Evolutionary conservation across 306 rosid species (phyloP), one percentile per base, ranked within the genome.

Genomic region (Luffa acutangula): DNA sequence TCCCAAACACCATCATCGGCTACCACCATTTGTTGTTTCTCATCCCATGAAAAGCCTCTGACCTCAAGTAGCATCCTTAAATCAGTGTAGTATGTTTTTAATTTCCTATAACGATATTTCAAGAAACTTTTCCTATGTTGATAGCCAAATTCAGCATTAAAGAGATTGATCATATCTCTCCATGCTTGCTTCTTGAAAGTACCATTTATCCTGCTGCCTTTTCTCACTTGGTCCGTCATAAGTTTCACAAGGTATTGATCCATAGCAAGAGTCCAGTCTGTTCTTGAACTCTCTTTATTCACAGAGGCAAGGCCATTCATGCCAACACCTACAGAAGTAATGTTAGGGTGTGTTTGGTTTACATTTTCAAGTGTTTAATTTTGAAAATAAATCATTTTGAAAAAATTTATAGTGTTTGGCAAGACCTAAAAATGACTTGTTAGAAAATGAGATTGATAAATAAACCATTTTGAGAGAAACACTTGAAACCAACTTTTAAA

Each of bases 171-270:
- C 84, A 89, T 83, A 76, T 78, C 80, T 71, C 72, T 80, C 89
- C 92, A 89, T 62, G 90, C 90, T 78, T 81, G 87, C 78, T 75
- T 81, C 73, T 70, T 75, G 83, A 89, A 85, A 58, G 71, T 48
- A 65, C 78, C 63, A 48, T 43, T 79, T 57, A 78, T 76, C 81
- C 78, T 81, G 56, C 72, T 76, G 54, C 90, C 87, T 58, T 84
- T 85, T 74, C 42, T 85, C 80, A 83, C 78, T 85, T 87, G 90
- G 76, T 42, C 87, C 54, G 82, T 9, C 92, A 87, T 83, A 77
- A 89, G 90, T 83, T 83, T 89, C 82, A 86, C 79, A 87, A 87
- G 84, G 83, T 78, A 85, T 31, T 46, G 78, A 79, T 87, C 92
- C 90, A 85, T 85, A 78, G 81, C 78, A 36, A 42, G 64, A 6